Conservation (phyloP, 306 rosid genomes). For the Malus fusca region DNA sequence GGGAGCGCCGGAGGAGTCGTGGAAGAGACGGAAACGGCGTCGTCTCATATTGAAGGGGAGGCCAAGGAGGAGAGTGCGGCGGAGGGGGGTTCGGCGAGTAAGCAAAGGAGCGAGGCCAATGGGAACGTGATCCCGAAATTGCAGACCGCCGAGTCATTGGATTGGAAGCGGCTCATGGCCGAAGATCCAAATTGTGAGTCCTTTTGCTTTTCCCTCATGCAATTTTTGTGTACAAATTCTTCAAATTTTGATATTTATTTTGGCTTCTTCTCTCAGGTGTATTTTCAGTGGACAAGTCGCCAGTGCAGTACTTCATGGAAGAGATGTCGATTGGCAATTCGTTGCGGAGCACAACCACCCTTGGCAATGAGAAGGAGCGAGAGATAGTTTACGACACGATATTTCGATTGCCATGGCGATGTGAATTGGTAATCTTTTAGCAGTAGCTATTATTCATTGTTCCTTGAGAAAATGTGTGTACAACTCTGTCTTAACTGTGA, state of each 20-base stretch:
- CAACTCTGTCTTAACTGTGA: constrained; percentile 17
- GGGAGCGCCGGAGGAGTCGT: constrained; percentile 25
- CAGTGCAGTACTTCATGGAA: constrained; percentile 64
- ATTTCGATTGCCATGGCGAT: constrained; percentile 99
- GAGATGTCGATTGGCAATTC: constrained; percentile 86
- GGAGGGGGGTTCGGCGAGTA: constrained; percentile 32
- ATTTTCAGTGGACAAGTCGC: constrained; percentile 62
- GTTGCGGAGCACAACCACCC: constrained; percentile 72
- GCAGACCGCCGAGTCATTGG: constrained; percentile 58
- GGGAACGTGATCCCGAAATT: constrained; percentile 34
- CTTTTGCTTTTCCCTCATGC: constrained; percentile 17
- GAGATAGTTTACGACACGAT: constrained; percentile 93
- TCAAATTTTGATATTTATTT: not conserved
- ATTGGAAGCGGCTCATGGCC: constrained; percentile 83
- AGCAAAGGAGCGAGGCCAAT: constrained; percentile 39
- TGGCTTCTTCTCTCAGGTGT: constrained; percentile 31
- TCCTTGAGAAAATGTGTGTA: constrained; percentile 14
- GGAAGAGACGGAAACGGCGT: constrained; percentile 26
- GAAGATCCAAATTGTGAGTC: constrained; percentile 87
- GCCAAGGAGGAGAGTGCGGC: constrained; percentile 25
- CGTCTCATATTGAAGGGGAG: constrained; percentile 15
- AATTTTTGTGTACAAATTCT: not conserved
- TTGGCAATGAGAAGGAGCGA: constrained; percentile 83
- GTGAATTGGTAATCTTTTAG: constrained; percentile 73
- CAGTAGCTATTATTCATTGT: not conserved